Evolutionary conservation across 2,329 filamentous ascomycete genomes (phyloP).

Genomic region (Zymoseptoria tritici): DNA sequence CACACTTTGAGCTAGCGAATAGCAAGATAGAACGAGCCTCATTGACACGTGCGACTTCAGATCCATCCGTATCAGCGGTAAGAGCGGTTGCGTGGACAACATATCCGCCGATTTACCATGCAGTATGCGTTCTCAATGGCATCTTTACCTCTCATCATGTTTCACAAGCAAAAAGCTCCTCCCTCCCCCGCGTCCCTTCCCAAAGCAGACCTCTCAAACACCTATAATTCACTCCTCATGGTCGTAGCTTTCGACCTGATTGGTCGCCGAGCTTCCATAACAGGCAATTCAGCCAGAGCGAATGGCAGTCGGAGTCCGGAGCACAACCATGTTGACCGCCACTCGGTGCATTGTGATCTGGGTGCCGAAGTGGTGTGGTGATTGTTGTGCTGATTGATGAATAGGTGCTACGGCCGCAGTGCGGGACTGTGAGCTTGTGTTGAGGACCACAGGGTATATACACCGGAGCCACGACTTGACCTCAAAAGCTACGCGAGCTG

Average conservation of each 20-base stretch:
- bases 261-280: neutral
- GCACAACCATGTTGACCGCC: neutral
- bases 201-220: neutral
- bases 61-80: neutral
- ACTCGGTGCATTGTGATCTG: neutral
- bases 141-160: neutral
- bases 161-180: neutral
- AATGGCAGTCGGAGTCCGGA: neutral
- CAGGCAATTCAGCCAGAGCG: neutral
- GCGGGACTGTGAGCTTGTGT: neutral
- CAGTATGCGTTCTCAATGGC: neutral
- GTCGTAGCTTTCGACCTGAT: neutral
- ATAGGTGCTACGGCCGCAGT: neutral
- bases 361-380: neutral
- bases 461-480: neutral
- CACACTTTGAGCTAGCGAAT: neutral
- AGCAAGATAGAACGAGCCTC: neutral
- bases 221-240: neutral
- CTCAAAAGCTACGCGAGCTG: neutral
- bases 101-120: neutral
- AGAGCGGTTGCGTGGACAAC: neutral
- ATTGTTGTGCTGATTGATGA: neutral
- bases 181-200: neutral
- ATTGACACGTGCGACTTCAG: neutral
- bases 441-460: neutral